Conservation (phyloP, 2,329 filamentous ascomycete genomes). For the Monilinia laxa region DNA sequence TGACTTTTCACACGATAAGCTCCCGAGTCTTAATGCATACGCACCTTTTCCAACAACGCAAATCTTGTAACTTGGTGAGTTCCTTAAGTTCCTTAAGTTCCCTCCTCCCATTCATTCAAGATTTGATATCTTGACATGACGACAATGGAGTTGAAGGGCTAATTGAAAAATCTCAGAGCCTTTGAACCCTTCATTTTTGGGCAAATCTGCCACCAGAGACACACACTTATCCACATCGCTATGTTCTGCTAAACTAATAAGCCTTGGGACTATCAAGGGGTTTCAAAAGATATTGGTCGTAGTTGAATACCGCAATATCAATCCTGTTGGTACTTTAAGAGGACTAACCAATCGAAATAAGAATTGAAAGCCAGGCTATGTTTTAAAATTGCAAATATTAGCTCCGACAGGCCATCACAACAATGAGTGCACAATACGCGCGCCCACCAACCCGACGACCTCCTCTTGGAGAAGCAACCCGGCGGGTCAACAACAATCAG, state of each 20-base stretch:
- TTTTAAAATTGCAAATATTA: background rate
- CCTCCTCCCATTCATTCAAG: background rate
- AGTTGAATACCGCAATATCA: background rate
- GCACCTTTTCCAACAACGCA: background rate
- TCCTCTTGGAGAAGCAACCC: slow-evolving; percentile 40
- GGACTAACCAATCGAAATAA: background rate
- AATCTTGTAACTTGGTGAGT: background rate
- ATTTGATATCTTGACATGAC: background rate
- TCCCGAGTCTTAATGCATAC: background rate
- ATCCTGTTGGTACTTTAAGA: background rate
- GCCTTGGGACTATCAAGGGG: background rate
- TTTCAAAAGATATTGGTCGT: background rate
- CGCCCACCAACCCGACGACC: slow-evolving; percentile 37
- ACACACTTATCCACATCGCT: slow-evolving; percentile 9
- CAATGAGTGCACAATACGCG: slow-evolving; percentile 32
- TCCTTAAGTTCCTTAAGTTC: background rate
- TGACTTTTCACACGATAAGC: slow-evolving; percentile 6
- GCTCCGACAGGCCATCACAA: background rate
- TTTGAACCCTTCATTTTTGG: slow-evolving; percentile 16
- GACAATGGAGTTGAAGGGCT: slow-evolving; percentile 1
- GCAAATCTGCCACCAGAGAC: background rate
- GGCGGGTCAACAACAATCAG: slow-evolving; percentile 39
- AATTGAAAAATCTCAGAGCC: background rate
- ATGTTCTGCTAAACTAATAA: slow-evolving; percentile 2
- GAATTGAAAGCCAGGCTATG: background rate